phyloP scores from a whole-genome alignment of 371 early-diverging fungal species.

The Rhizopus microsporus region DNA sequence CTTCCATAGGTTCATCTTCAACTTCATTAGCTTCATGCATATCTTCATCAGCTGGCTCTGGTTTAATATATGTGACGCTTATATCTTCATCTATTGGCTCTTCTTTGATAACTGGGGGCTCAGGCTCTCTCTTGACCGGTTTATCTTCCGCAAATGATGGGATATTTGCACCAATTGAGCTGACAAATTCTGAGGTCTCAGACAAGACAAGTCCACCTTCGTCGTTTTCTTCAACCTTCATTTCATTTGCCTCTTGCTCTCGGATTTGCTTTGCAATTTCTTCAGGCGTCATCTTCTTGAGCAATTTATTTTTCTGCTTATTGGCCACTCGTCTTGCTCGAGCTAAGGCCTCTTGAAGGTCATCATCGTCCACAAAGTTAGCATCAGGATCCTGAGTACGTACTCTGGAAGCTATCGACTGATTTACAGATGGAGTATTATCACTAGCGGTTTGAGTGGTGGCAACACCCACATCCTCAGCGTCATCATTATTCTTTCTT shows the following conservation, averaged over 20 bases:
- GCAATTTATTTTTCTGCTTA: conserved; percentile 44
- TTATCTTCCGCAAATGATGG: conserved; percentile 28
- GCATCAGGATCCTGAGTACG: conserved; percentile 40
- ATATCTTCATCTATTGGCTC: conserved; percentile 11
- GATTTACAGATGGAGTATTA: neutral
- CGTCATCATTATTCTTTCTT: conserved; percentile 44
- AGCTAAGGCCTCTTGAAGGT: conserved; percentile 82
- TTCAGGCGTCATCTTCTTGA: conserved; percentile 58
- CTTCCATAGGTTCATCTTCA: conserved; percentile 7
- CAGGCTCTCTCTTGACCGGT: conserved; percentile 9
- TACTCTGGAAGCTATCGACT: conserved; percentile 1
- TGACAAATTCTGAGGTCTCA: conserved; percentile 74
- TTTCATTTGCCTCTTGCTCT: conserved; percentile 25
- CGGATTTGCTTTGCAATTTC: conserved; percentile 54
- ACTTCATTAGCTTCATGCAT: conserved; percentile 8
- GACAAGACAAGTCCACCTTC: conserved; percentile 55
- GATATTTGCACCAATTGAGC: conserved; percentile 46
- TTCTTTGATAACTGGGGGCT: conserved; percentile 7
- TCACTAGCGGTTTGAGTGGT: conserved; percentile 17
- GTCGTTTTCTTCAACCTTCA: conserved; percentile 38
- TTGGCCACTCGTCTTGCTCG: conserved; percentile 69
- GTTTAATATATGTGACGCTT: conserved; percentile 8
- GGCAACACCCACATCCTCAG: conserved; percentile 36
- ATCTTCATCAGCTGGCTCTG: conserved; percentile 13
- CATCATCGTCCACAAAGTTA: conserved; percentile 94